Conservation (phyloP, 1,284 basidiomycete species). For the Ceratobasidium sp. region DNA sequence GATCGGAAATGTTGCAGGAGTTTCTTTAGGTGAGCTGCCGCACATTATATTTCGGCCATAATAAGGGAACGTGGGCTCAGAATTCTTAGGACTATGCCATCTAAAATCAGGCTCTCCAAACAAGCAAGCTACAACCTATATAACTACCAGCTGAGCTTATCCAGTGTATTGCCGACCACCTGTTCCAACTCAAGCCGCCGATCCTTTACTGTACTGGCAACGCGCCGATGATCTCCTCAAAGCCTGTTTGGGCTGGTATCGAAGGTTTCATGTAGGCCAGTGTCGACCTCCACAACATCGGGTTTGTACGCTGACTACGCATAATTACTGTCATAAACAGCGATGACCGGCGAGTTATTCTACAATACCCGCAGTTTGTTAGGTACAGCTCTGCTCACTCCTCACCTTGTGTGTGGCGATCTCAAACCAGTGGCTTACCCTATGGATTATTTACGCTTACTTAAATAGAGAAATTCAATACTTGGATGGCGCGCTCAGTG, state of each 20-base stretch:
- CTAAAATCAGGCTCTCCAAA: too few species aligned
- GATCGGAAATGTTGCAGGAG: too few species aligned
- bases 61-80: too few species aligned
- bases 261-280: conserved; percentile 1
- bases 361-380: not conserved
- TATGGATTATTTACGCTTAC: too few species aligned
- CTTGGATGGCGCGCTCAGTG: not conserved
- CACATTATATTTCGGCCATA: too few species aligned
- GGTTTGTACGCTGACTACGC: not conserved
- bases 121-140: too few species aligned
- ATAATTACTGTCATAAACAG: not conserved
- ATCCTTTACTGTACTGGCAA: not conserved
- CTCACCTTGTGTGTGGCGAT: too few species aligned
- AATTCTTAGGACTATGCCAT: too few species aligned
- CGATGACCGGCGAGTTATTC: not conserved
- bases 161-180: conserved; percentile 8
- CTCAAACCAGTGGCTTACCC: too few species aligned
- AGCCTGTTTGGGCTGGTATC: not conserved
- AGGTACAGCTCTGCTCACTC: too few species aligned
- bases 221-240: not conserved
- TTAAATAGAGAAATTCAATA: conserved; percentile 13
- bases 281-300: conserved; percentile 1
- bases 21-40: too few species aligned
- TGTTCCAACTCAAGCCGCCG: conserved; percentile 3
- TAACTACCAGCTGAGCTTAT: conserved; percentile 3